Conservation (phyloP, 2,329 filamentous ascomycete species). For the Pseudogymnoascus sp. region DNA sequence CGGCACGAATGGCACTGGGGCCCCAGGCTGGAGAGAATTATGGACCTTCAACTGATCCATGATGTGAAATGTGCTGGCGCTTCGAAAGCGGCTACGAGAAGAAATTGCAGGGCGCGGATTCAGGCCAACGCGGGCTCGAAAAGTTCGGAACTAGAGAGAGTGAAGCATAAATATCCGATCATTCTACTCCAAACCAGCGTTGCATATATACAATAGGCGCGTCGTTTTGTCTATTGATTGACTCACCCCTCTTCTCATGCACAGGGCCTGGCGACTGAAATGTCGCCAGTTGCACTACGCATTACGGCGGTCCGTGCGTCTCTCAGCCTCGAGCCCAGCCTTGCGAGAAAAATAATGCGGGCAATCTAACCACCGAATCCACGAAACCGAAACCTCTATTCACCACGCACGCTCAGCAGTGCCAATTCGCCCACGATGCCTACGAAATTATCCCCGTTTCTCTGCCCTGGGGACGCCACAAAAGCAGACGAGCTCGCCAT, state of each 20-base stretch:
- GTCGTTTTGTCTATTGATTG: neutral
- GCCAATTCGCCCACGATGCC: conserved; percentile 17
- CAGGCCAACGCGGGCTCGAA: conserved; percentile 3
- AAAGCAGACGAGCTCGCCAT: conserved; percentile 64
- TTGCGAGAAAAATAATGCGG: conserved; percentile 9
- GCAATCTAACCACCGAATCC: neutral
- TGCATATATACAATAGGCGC: neutral
- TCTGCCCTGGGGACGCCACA: conserved; percentile 59
- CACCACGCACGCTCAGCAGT: neutral
- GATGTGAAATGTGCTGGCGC: neutral
- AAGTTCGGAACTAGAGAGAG: neutral
- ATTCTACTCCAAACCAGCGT: neutral
- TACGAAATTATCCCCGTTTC: conserved; percentile 60
- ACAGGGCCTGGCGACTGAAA: conserved; percentile 1
- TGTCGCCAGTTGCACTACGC: conserved; percentile 3
- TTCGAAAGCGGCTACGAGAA: neutral
- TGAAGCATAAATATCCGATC: conserved; percentile 4
- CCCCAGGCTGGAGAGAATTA: conserved; percentile 25
- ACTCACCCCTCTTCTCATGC: neutral
- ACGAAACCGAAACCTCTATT: neutral
- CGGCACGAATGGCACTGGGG: conserved; percentile 23
- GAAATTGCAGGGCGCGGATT: neutral
- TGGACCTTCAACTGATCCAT: conserved; percentile 22
- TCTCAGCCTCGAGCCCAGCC: conserved; percentile 2
- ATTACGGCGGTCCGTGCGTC: neutral